Evolutionary conservation across 352 stramenopile genomes (phyloP).

Genomic region (Pythium plurisporium): DNA sequence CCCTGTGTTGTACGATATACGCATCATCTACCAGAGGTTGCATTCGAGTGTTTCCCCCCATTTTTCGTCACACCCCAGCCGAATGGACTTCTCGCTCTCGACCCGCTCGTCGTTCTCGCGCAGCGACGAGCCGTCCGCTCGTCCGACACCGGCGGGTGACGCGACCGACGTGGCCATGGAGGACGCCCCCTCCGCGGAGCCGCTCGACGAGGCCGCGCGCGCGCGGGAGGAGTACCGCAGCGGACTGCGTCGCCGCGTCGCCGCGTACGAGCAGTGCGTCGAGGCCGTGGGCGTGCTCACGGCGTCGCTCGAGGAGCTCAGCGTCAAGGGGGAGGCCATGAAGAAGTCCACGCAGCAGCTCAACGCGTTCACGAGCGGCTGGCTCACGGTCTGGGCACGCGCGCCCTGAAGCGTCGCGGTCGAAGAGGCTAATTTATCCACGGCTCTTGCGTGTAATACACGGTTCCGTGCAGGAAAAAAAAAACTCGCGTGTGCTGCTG

Average conservation of each 20-base stretch:
- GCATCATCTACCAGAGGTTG: slow-evolving; percentile 1
- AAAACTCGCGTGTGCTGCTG: not conserved
- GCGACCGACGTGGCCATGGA: not conserved
- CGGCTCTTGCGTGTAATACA: not conserved
- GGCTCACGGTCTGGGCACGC: slow-evolving; percentile 71
- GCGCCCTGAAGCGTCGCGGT: slow-evolving; percentile 17
- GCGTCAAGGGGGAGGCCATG: slow-evolving; percentile 57
- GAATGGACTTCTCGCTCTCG: slow-evolving; percentile 18
- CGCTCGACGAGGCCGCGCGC: slow-evolving; percentile 13
- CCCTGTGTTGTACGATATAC: not conserved
- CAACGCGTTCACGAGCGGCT: slow-evolving; percentile 67
- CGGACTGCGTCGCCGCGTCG: slow-evolving; percentile 42
- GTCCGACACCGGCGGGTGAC: too few relatives aligned
- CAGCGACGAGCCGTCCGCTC: too few relatives aligned
- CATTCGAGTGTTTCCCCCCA: slow-evolving; percentile 1
- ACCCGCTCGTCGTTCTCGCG: slow-evolving; percentile 12
- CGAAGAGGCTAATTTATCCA: slow-evolving; percentile 4
- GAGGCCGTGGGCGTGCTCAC: slow-evolving; percentile 45
- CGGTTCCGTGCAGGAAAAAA: not conserved
- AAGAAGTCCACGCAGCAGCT: slow-evolving; percentile 60
- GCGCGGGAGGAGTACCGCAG: slow-evolving; percentile 41
- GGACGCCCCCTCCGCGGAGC: not conserved
- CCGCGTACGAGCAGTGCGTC: slow-evolving; percentile 62
- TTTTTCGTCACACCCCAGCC: slow-evolving; percentile 1
- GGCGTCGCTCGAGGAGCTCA: slow-evolving; percentile 62